Base-by-base conservation (phyloP, 768 basidiomycete genomes). In the Lactarius tabidus region DNA sequence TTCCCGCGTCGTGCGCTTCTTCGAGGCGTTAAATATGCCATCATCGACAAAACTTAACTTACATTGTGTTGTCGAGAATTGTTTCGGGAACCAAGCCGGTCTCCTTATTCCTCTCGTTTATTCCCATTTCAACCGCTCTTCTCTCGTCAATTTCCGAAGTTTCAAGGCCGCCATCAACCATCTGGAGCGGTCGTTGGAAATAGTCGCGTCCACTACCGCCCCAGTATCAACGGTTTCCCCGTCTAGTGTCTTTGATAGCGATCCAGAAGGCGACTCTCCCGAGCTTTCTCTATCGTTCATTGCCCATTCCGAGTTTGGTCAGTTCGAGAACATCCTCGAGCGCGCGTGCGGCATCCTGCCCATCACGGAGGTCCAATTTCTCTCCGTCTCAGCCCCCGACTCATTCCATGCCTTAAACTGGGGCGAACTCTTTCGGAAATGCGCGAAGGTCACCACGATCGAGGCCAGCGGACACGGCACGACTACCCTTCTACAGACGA, bases 21-120 rank as follows among this genome's bases (percentile, higher is more conserved):
- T 65, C 53, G 58, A 41, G 36, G 10, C 41, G 55, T 35, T 65
- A 17, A 51, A 10, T 12, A 7, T 61, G 4, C 54, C 59, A 39
- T 52, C 59, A 36, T 51, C 36, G 18, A 35, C 60, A 23, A 51
- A n/a, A 18, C 54, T 65, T 36, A 55, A 52, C 29, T 15, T 65
- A 29, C 23, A 28, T 20, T 65, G 64, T 35, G 3, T n/a, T 36
- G 15, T 55, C 48, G 48, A 65, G 7, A 17, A 2, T 33, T 0
- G 3, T 2, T 3, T 17, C 26, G 23, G 33, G 4, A 17, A 41
- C 17, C 28, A 29, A 18, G 56, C 36, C 15, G 2, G 23, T n/a
- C 48, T 41, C 29, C n/a, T 65, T 23, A 43, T 65, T 33, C 58
- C 63, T 10, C 10, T 57, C 54, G 3, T 65, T 26, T 39, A 36